phyloP scores from a whole-genome alignment of 352 stramenopile genomes.

The Pythium dissimile region DNA sequence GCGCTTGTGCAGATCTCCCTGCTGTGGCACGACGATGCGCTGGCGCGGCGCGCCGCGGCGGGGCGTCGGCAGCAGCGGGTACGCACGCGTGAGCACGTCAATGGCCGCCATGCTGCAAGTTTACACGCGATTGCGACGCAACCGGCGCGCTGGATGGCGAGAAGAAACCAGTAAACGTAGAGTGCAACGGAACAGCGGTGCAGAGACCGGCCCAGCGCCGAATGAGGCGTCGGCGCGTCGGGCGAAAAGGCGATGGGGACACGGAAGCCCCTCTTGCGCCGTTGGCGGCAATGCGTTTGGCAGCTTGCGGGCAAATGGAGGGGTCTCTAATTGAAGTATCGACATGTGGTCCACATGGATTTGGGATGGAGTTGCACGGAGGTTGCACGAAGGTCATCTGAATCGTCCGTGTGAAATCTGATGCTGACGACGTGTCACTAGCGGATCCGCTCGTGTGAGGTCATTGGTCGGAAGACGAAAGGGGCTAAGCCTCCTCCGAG shows the following conservation, averaged over 20 bases:
- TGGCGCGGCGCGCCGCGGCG: slow-evolving; percentile 25
- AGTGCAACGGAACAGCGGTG: no score
- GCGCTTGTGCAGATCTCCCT: slow-evolving; percentile 53
- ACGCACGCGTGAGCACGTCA: slow-evolving; percentile 60
- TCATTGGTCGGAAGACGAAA: not conserved
- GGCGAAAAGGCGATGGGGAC: no score
- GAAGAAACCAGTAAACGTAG: no score
- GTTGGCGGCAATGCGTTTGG: no score
- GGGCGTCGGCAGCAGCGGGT: slow-evolving; percentile 44
- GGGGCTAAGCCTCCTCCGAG: no score
- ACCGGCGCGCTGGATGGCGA: no score
- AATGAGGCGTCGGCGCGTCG: no score
- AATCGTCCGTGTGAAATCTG: not conserved
- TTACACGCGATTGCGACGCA: not conserved
- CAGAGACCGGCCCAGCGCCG: no score
- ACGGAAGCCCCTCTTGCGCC: no score
- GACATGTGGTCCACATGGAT: slow-evolving; percentile 13
- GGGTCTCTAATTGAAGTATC: not conserved
- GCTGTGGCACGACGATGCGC: slow-evolving; percentile 50
- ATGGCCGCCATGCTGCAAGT: not conserved
- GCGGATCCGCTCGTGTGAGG: not conserved
- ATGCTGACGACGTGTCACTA: slow-evolving; percentile 1
- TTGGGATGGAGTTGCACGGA: not conserved
- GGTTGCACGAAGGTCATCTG: not conserved
- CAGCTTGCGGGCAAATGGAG: not conserved